Conservation (phyloP, 2,329 filamentous ascomycete species). For the Plenodomus lindquistii region DNA sequence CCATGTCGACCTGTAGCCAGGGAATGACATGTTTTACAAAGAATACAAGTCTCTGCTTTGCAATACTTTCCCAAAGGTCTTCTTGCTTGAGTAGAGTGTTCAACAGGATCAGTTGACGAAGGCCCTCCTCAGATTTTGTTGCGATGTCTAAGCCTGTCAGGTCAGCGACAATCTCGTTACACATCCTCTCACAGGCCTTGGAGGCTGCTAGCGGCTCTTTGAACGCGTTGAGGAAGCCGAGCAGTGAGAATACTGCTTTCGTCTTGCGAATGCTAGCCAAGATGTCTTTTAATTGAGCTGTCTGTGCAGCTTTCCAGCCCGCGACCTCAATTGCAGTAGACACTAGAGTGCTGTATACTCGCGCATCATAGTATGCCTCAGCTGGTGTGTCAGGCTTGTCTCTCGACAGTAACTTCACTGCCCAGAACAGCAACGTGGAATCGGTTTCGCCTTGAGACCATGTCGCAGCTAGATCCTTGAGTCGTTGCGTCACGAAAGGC, state of each 20-base stretch:
- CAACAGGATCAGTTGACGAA: slow-evolving; percentile 57
- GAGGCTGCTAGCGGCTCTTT: slow-evolving; percentile 54
- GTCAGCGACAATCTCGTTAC: slow-evolving; percentile 64
- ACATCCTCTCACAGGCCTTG: slow-evolving; percentile 55
- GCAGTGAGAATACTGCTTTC: slow-evolving; percentile 51
- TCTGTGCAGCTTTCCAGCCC: slow-evolving; percentile 45
- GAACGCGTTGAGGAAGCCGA: slow-evolving; percentile 54
- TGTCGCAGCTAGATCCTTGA: slow-evolving; percentile 23
- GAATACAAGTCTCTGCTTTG: slow-evolving; percentile 74
- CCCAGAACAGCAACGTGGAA: slow-evolving; percentile 31
- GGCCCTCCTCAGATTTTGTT: slow-evolving; percentile 47
- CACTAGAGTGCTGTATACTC: slow-evolving; percentile 44
- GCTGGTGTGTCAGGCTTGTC: slow-evolving; percentile 25
- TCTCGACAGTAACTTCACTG: slow-evolving; percentile 25
- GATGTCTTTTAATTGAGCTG: slow-evolving; percentile 40
- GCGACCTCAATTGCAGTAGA: slow-evolving; percentile 48
- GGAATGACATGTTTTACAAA: slow-evolving; percentile 76
- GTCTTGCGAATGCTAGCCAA: slow-evolving; percentile 36
- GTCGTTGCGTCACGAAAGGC: slow-evolving; percentile 51
- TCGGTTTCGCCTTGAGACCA: slow-evolving; percentile 18
- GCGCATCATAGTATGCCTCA: slow-evolving; percentile 48
- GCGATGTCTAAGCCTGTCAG: slow-evolving; percentile 58
- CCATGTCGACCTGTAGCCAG: slow-evolving; percentile 64
- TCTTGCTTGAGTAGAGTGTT: slow-evolving; percentile 59
- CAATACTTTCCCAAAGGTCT: slow-evolving; percentile 53